phyloP scores from a whole-genome alignment of 2,329 filamentous ascomycete species.

The Phialophora expanda region DNA sequence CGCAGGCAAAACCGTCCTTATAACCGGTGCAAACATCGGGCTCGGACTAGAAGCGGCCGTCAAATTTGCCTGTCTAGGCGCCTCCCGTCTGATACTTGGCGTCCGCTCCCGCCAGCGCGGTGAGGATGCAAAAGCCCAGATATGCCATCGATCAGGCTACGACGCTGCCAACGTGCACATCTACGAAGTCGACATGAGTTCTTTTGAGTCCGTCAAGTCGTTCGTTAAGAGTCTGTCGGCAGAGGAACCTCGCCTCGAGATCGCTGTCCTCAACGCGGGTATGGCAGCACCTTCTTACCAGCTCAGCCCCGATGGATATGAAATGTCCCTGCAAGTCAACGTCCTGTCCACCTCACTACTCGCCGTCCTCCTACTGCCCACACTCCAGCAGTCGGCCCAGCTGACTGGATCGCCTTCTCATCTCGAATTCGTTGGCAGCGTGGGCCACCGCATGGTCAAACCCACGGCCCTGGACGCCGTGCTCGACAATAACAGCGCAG shows the following conservation, averaged over 20 bases:
- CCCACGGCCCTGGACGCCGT: conserved; percentile 39
- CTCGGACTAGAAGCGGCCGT: conserved; percentile 54
- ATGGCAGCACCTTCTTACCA: conserved; percentile 39
- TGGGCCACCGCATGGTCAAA: conserved; percentile 47
- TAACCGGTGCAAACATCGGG: conserved; percentile 56
- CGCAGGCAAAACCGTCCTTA: conserved; percentile 35
- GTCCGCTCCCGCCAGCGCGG: conserved; percentile 52
- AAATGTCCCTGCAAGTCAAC: conserved; percentile 50
- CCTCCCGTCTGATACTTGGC: conserved; percentile 52
- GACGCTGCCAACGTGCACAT: conserved; percentile 41
- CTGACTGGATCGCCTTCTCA: conserved; percentile 51
- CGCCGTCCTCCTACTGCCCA: conserved; percentile 35
- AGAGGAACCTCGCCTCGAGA: conserved; percentile 45
- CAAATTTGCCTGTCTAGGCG: conserved; percentile 49
- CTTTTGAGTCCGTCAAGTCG: conserved; percentile 46
- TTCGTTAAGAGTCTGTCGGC: conserved; percentile 40
- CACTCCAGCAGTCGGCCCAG: conserved; percentile 48
- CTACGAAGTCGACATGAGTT: conserved; percentile 53
- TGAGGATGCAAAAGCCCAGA: conserved; percentile 49
- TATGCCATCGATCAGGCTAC: conserved; percentile 45
- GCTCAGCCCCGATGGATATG: conserved; percentile 41
- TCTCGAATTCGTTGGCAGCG: conserved; percentile 53
- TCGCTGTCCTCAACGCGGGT: conserved; percentile 55
- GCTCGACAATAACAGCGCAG: conserved; percentile 30
- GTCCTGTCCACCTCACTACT: conserved; percentile 39